phyloP scores from a whole-genome alignment of 345 rosid genomes.

The Eucalyptus melliodora region DNA sequence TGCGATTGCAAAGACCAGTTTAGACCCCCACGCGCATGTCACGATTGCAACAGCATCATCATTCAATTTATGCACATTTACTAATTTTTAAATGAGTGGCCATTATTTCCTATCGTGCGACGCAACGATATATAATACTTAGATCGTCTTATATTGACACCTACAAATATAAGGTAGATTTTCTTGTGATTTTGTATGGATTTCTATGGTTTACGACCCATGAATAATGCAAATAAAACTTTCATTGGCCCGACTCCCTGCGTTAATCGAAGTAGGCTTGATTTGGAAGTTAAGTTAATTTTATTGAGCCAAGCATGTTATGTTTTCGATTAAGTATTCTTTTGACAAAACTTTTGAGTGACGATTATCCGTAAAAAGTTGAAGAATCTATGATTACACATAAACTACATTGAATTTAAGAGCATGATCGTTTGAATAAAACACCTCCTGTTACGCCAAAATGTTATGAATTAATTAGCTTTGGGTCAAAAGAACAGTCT shows the following conservation, averaged over 20 bases:
- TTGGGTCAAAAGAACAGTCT: background rate
- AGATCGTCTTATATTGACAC: background rate
- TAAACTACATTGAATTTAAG: background rate
- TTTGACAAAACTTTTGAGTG: background rate
- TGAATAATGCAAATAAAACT: background rate
- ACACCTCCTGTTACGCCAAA: accelerated
- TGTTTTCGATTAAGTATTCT: background rate
- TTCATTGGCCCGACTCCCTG: background rate
- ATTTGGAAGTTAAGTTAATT: background rate
- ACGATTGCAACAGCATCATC: background rate
- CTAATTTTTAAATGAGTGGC: too few relatives aligned
- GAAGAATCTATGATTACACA: background rate
- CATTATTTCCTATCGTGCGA: too few relatives aligned
- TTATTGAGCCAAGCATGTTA: background rate
- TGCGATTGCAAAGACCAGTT: background rate
- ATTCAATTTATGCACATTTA: background rate
- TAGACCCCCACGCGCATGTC: background rate
- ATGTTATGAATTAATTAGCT: background rate
- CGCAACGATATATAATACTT: background rate
- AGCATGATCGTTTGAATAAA: background rate
- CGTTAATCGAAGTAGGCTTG: background rate
- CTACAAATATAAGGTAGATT: background rate
- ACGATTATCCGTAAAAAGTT: background rate
- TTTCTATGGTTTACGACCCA: background rate
- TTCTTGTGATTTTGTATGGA: background rate